Conservation (phyloP, 2,329 filamentous ascomycete species). For the Furcasterigmium sp. region DNA sequence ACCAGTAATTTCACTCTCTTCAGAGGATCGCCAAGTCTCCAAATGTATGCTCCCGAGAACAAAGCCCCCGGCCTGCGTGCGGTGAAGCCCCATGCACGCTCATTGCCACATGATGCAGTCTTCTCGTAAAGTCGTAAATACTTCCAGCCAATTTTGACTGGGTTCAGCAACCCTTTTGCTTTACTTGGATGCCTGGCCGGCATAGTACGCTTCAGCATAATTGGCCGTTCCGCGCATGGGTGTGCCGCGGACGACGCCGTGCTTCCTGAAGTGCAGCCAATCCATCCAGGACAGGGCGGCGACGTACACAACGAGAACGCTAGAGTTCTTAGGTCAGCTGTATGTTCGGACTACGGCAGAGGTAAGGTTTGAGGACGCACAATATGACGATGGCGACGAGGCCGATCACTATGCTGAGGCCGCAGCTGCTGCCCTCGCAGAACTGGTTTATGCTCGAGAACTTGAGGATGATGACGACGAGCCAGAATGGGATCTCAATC, state of each 20-base stretch:
- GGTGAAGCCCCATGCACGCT: too few relatives aligned
- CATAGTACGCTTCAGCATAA: not conserved
- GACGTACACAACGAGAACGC: not conserved
- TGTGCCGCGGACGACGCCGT: not conserved
- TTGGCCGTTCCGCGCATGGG: not conserved
- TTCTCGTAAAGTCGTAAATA: too few relatives aligned
- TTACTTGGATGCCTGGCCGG: not conserved
- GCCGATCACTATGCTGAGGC: slow-evolving; percentile 1
- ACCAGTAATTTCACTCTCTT: too few relatives aligned
- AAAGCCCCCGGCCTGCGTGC: too few relatives aligned
- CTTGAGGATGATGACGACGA: slow-evolving; percentile 18
- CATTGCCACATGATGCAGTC: too few relatives aligned
- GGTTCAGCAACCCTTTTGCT: not conserved
- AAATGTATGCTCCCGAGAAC: too few relatives aligned
- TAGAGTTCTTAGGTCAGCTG: not conserved
- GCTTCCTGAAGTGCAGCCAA: not conserved
- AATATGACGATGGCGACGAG: not conserved
- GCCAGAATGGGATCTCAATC: slow-evolving; percentile 37
- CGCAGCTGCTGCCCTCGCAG: slow-evolving; percentile 9
- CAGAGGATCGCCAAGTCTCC: too few relatives aligned
- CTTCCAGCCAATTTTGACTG: too few relatives aligned
- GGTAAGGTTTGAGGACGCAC: not conserved
- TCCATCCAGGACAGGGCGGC: slow-evolving; percentile 1
- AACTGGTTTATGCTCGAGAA: slow-evolving; percentile 5
- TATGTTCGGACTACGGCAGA: too few relatives aligned